These are phyloP conservation scores for Arabis alpina DNA, from an alignment of 345 rosid species.

Conservation along the genomic window DNA sequence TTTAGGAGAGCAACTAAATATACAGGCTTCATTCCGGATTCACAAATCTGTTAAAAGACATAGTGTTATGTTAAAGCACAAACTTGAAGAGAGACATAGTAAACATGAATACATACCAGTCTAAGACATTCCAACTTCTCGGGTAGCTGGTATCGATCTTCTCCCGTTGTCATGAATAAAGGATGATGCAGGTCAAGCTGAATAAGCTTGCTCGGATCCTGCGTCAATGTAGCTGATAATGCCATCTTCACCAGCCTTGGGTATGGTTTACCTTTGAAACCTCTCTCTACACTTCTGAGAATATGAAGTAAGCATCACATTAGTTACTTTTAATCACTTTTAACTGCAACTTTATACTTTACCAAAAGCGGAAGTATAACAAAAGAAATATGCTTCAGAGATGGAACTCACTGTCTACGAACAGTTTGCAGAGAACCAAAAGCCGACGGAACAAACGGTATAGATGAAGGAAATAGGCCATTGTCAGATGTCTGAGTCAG, in stretches of 20 bases:
- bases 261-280: slow-evolving; percentile 73
- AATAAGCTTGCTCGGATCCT: slow-evolving; percentile 96
- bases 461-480: slow-evolving; percentile 43
- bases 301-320: slow-evolving; percentile 25
- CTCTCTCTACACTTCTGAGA: slow-evolving; percentile 76
- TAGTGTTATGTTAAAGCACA: background rate
- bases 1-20: slow-evolving; percentile 79
- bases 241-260: slow-evolving; percentile 93
- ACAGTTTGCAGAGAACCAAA: slow-evolving; percentile 74
- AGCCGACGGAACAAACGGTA: slow-evolving; percentile 41
- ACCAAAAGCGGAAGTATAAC: background rate
- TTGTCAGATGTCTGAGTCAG: slow-evolving; percentile 50
- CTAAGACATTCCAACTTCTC: slow-evolving; percentile 82
- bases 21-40: slow-evolving; percentile 74
- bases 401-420: slow-evolving; percentile 73
- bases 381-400: background rate
- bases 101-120: slow-evolving; percentile 63
- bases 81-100: background rate
- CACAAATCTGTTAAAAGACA: slow-evolving; percentile 62
- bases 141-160: slow-evolving; percentile 73
- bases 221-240: slow-evolving; percentile 90
- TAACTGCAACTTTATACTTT: background rate
- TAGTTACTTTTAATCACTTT: slow-evolving; percentile 20
- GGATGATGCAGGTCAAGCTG: slow-evolving; percentile 96
- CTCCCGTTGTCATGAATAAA: slow-evolving; percentile 80